Evolutionary conservation across 2,329 filamentous ascomycete genomes (phyloP).

Genomic region (Massarina eburnea): DNA sequence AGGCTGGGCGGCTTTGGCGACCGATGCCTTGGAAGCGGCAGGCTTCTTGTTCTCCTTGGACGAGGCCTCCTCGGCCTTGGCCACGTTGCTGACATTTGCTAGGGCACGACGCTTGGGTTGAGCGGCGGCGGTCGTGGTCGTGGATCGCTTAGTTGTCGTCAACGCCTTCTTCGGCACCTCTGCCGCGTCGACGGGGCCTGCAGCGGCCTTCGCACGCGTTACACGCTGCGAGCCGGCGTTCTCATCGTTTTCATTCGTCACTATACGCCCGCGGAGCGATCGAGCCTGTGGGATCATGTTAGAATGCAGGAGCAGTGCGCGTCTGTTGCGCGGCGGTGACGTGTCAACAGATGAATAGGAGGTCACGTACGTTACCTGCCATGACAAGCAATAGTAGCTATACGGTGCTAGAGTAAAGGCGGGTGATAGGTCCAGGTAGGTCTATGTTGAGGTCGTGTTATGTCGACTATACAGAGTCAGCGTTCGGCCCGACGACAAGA

Average conservation of each 20-base stretch:
- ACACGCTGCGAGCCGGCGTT: conserved; percentile 77
- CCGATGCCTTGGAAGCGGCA: conserved; percentile 57
- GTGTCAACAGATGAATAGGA: conserved; percentile 1
- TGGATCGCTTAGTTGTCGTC: conserved; percentile 47
- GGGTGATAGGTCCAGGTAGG: conserved; percentile 26
- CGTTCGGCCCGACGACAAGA: conserved; percentile 16
- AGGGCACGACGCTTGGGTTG: conserved; percentile 75
- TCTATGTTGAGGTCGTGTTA: conserved; percentile 37
- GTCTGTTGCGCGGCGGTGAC: background rate
- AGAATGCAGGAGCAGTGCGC: conserved; percentile 26
- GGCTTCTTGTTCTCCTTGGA: conserved; percentile 73
- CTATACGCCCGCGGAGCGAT: conserved; percentile 70
- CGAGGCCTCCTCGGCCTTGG: conserved; percentile 65
- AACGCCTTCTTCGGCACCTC: conserved; percentile 58
- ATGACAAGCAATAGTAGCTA: conserved; percentile 50
- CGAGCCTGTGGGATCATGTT: conserved; percentile 61
- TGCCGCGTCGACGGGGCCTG: conserved; percentile 57
- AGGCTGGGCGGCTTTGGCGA: conserved; percentile 76
- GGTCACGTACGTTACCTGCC: conserved; percentile 57
- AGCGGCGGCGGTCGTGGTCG: conserved; percentile 45
- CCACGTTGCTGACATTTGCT: conserved; percentile 93
- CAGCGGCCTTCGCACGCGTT: conserved; percentile 89
- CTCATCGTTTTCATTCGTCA: conserved; percentile 94
- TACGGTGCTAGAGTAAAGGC: conserved; percentile 35
- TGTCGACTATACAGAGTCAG: conserved; percentile 41